Evolutionary conservation across 1,139 yeast species (phyloP).

Genomic region (Candida sanyaensis): DNA sequence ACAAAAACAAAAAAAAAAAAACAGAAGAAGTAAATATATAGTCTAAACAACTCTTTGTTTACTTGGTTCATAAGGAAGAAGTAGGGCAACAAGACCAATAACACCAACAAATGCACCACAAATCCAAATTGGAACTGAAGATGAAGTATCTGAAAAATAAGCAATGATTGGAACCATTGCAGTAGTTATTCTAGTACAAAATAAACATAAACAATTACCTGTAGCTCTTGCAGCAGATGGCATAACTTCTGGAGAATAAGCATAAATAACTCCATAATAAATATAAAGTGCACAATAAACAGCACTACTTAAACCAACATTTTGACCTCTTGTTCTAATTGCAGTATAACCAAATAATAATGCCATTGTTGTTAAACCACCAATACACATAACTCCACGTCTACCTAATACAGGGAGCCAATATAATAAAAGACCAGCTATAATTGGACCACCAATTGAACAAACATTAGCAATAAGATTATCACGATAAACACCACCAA

Average conservation of each 20-base stretch:
- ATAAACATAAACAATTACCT: constrained; percentile 33
- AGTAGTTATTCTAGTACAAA: constrained; percentile 31
- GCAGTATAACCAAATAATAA: constrained; percentile 37
- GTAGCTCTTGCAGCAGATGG: constrained; percentile 37
- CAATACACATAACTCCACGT: constrained; percentile 33
- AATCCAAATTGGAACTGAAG: constrained; percentile 34
- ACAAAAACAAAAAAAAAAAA: too few species aligned
- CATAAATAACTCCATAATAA: constrained; percentile 35
- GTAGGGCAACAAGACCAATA: constrained; percentile 30
- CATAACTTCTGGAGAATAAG: constrained; percentile 37
- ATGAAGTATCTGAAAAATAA: constrained; percentile 27
- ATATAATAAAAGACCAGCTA: constrained; percentile 30
- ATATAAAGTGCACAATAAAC: constrained; percentile 32
- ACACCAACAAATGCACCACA: constrained; percentile 36
- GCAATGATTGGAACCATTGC: constrained; percentile 33
- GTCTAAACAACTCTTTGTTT: constrained; percentile 26
- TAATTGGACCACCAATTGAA: constrained; percentile 33
- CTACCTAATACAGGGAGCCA: constrained; percentile 31
- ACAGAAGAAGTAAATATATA: too few species aligned
- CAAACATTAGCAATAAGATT: constrained; percentile 29
- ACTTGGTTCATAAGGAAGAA: constrained; percentile 37
- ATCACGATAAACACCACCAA: constrained; percentile 34
- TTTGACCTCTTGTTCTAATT: constrained; percentile 27
- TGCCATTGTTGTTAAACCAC: constrained; percentile 34
- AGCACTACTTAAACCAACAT: constrained; percentile 33